Evolutionary conservation across 2,329 filamentous ascomycete species (phyloP).

Genomic region (Geosmithia putterillii): DNA sequence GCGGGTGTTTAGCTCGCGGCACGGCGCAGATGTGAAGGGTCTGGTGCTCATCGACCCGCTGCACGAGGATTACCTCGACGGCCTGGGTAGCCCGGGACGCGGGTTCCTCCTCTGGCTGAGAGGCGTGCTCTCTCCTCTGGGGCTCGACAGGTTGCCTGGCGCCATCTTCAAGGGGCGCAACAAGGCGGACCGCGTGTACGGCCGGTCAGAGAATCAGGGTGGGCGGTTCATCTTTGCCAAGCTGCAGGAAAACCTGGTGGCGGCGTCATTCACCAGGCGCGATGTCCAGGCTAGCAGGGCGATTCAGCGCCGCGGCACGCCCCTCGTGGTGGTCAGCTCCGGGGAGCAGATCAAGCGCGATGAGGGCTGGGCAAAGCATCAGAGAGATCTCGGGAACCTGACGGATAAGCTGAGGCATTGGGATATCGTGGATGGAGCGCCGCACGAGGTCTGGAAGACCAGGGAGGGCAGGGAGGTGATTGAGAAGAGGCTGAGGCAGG

Average conservation of each 20-base stretch:
- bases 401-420: slow-evolving; percentile 70
- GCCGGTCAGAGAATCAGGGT: slow-evolving; percentile 62
- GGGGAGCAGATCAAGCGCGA: slow-evolving; percentile 57
- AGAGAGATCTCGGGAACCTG: slow-evolving; percentile 70
- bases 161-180: slow-evolving; percentile 74
- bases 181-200: slow-evolving; percentile 78
- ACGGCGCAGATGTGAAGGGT: slow-evolving; percentile 61
- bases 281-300: slow-evolving; percentile 68
- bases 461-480: slow-evolving; percentile 59
- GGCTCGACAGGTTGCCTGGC: slow-evolving; percentile 66
- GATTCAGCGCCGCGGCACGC: slow-evolving; percentile 66
- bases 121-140: slow-evolving; percentile 77
- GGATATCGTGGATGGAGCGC: slow-evolving; percentile 77
- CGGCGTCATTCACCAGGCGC: slow-evolving; percentile 68
- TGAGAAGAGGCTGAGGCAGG: slow-evolving; percentile 63
- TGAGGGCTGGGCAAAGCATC: slow-evolving; percentile 67
- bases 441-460: slow-evolving; percentile 77
- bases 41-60: slow-evolving; percentile 78
- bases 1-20: slow-evolving; percentile 79
- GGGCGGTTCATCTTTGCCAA: slow-evolving; percentile 82
- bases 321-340: slow-evolving; percentile 72
- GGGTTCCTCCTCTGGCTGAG: slow-evolving; percentile 82
- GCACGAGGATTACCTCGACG: slow-evolving; percentile 71
- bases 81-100: slow-evolving; percentile 49
- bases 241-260: slow-evolving; percentile 85